Evolutionary conservation across 352 stramenopile species (phyloP), one percentile per base, ranked within the genome.

Genomic region (Phytophthora hibernalis): DNA sequence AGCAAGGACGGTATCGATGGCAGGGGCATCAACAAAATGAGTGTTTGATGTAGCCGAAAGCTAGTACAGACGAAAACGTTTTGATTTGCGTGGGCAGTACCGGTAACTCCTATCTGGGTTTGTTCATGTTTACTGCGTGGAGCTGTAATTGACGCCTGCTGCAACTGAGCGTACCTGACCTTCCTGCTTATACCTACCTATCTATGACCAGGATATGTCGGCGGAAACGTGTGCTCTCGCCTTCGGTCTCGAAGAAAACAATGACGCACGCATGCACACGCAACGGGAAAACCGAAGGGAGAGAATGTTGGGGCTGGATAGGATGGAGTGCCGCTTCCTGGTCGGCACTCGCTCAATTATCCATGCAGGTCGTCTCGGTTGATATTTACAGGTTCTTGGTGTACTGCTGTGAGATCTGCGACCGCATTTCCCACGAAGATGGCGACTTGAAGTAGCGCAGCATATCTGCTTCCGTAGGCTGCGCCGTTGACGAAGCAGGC

Each of bases 381-480:
- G 47, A 48, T 71, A 56, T 62, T 77, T 62, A 72, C 61, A 76
- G 59, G 33, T 77, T 72, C 62, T 81, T 81, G 65, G 79, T 77
- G 68, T 83, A 91, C 67, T 89, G 72, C 60, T 88, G 72, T 48
- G 74, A 81, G 24, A 86, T 76, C 57, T 92, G 82, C 59, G 80
- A 76, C 24, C 85, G 77, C 54, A 89, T 71, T 57, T 90, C 83
- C 83, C 83, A 92, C 3, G 83, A 80, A 38, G 80, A 88, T n/a
- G 80, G 80, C 18, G 79, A 78, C 58, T 87, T 87, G 52, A 89
- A 91, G 67, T 89, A 90, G 45, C 83, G 81, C 49, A 83, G 49
- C 83, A 92, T 92, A 28, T 89, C 80, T 13, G 65, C 65, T 20
- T 89, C 83, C 5, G 79, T 85, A 1, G 80, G 79, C 24, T 80